Evolutionary conservation across 1,284 basidiomycete species (phyloP).

Genomic region (Sparassis latifolia): DNA sequence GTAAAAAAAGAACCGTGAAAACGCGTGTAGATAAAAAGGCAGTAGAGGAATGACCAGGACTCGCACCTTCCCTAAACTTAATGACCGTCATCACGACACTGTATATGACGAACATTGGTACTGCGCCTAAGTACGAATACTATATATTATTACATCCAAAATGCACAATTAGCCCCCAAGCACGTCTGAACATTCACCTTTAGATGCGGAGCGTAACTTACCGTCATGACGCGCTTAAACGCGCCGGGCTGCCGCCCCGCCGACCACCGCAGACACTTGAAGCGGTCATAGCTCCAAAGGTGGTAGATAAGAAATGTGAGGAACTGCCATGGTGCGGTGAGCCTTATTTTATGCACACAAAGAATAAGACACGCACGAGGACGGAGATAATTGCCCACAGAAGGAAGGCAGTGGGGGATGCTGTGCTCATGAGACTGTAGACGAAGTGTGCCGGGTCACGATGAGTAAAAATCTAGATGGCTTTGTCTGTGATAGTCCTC

Average conservation of each 20-base stretch:
- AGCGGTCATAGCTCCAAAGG: conserved; percentile 68
- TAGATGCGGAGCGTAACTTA: conserved; percentile 27
- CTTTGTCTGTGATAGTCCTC: too few relatives aligned
- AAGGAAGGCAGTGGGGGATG: conserved; percentile 62
- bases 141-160: conserved; percentile 19
- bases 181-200: too few relatives aligned
- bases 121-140: conserved; percentile 68
- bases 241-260: conserved; percentile 67
- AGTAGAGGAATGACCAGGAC: conserved; percentile 1
- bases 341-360: neutral
- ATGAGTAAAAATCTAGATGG: too few relatives aligned
- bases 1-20: too few relatives aligned
- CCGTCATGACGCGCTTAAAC: conserved; percentile 78
- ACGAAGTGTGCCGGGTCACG: too few relatives aligned
- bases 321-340: conserved; percentile 38
- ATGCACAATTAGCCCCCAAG: too few relatives aligned
- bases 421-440: conserved; percentile 44
- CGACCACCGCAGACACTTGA: conserved; percentile 64
- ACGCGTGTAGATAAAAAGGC: too few relatives aligned
- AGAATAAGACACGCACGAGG: conserved; percentile 37
- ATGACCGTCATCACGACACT: conserved; percentile 49
- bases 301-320: conserved; percentile 57
- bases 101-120: conserved; percentile 59
- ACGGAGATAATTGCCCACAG: conserved; percentile 64
- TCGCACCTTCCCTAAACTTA: conserved; percentile 64